A percentile compares a stretch with the other conserved stretches of the same genome.
Conservation (phyloP, 352 stramenopile species). For the Phytophthora pini region DNA sequence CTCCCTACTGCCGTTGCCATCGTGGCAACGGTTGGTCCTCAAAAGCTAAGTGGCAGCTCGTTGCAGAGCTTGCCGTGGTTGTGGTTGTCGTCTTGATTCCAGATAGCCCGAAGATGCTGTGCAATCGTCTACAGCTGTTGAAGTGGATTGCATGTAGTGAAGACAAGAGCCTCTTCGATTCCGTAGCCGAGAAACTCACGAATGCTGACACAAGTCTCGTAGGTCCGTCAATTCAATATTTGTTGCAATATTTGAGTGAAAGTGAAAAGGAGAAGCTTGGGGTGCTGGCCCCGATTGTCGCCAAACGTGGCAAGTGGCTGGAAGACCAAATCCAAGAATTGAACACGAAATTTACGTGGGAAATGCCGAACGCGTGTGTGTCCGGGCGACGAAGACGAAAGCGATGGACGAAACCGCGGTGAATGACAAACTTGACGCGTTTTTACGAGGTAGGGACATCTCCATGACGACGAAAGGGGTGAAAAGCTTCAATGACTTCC, state of each 20-base stretch:
- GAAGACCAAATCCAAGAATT: constrained; percentile 3
- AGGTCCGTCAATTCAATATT: background rate
- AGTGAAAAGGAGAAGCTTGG: background rate
- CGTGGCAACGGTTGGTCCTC: too few species aligned
- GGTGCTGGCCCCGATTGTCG: background rate
- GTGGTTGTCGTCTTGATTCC: too few species aligned
- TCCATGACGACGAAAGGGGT: constrained; percentile 7
- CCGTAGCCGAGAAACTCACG: background rate
- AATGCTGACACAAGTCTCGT: background rate
- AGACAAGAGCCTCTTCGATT: background rate
- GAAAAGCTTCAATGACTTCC: background rate
- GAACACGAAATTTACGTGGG: constrained; percentile 19
- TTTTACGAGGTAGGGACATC: constrained; percentile 11
- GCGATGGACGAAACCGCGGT: too few species aligned
- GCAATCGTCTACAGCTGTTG: background rate
- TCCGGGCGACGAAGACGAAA: too few species aligned
- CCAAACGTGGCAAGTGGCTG: constrained; percentile 11
- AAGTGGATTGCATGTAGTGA: background rate
- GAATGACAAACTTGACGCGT: constrained; percentile 10
- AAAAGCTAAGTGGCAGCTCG: too few species aligned
- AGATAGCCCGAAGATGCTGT: too few species aligned
- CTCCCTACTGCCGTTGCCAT: too few species aligned
- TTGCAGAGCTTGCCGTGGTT: too few species aligned
- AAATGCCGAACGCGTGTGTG: constrained; percentile 13
- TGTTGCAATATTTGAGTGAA: background rate